A percentile compares a stretch with the other conserved stretches of the same genome.
phyloP scores from a whole-genome alignment of 805 yeast species.

The Sungouiella thailandica region DNA sequence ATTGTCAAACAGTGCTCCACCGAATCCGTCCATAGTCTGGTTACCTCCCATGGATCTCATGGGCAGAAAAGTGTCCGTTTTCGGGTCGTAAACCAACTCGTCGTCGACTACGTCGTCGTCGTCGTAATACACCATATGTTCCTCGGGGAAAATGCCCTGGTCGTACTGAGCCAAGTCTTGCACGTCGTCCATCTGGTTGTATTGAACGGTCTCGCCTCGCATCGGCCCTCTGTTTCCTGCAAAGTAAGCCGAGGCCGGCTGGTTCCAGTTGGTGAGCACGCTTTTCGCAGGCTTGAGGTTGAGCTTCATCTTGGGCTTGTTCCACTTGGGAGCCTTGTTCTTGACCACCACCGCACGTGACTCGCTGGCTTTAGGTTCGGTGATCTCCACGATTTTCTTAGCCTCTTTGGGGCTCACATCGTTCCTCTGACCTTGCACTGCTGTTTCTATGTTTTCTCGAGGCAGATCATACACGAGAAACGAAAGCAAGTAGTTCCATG shows the following conservation, averaged over 20 bases:
- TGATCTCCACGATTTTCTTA: not conserved
- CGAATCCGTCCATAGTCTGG: too few relatives aligned
- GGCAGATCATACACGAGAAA: conserved; percentile 26
- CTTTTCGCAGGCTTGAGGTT: not conserved
- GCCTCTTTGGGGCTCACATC: not conserved
- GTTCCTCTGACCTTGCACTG: too few relatives aligned
- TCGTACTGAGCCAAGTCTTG: not conserved
- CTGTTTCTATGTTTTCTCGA: not conserved
- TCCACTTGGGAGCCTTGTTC: not conserved
- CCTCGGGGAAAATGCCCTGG: conserved; percentile 11
- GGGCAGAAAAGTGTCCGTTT: conserved; percentile 26
- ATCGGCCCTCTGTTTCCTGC: conserved; percentile 1
- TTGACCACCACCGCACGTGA: not conserved
- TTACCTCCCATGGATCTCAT: not conserved
- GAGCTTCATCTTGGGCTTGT: conserved; percentile 10
- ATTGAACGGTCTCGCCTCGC: not conserved
- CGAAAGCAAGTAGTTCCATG: conserved; percentile 34
- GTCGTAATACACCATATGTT: conserved; percentile 25
- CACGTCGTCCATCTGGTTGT: not conserved
- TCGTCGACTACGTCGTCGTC: conserved; percentile 19
- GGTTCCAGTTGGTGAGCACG: conserved; percentile 20
- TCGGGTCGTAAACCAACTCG: conserved; percentile 29
- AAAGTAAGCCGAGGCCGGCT: conserved; percentile 13
- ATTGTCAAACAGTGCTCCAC: not conserved
- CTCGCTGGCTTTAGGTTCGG: not conserved